These are phyloP conservation scores for Tolypocladium album DNA, from an alignment of 2,329 filamentous ascomycete genomes.

Conservation along the genomic window DNA sequence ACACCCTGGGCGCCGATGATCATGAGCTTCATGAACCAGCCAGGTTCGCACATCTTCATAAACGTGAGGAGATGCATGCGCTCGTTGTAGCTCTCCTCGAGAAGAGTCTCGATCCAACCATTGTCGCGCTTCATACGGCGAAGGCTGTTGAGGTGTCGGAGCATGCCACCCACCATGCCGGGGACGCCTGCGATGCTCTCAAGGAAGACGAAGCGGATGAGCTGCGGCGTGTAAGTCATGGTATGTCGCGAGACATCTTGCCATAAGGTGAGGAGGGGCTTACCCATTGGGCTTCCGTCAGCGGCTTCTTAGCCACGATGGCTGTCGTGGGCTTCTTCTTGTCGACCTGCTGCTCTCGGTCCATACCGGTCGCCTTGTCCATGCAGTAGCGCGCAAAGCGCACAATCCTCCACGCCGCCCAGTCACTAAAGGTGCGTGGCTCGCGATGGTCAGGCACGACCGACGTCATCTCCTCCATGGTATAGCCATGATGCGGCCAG, in stretches of 20 bases:
- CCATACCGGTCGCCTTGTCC: conserved; percentile 67
- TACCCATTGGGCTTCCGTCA: conserved; percentile 80
- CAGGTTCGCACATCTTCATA: conserved; percentile 68
- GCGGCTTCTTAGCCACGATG: conserved; percentile 40
- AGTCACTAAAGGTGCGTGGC: conserved; percentile 64
- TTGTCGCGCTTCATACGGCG: conserved; percentile 84
- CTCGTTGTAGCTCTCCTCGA: conserved; percentile 88
- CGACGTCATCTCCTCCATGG: conserved; percentile 64
- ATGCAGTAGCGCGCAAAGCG: conserved; percentile 68
- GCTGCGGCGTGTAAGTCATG: conserved; percentile 17
- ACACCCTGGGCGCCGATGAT: conserved; percentile 89
- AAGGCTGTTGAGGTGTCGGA: conserved; percentile 77
- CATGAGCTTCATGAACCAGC: conserved; percentile 84
- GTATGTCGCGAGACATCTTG: not conserved
- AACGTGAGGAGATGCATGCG: conserved; percentile 90
- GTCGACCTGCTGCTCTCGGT: conserved; percentile 59
- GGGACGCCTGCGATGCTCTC: conserved; percentile 92
- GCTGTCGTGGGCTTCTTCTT: conserved; percentile 45
- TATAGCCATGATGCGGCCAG: conserved; percentile 66
- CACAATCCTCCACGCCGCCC: conserved; percentile 66
- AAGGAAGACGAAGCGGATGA: conserved; percentile 83
- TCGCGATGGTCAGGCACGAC: conserved; percentile 69
- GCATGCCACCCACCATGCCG: conserved; percentile 93
- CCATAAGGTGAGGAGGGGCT: not conserved
- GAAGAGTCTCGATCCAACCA: conserved; percentile 88